phyloP scores from a whole-genome alignment of 73 alveolate species.

The Paramecium tetraurelia region DNA sequence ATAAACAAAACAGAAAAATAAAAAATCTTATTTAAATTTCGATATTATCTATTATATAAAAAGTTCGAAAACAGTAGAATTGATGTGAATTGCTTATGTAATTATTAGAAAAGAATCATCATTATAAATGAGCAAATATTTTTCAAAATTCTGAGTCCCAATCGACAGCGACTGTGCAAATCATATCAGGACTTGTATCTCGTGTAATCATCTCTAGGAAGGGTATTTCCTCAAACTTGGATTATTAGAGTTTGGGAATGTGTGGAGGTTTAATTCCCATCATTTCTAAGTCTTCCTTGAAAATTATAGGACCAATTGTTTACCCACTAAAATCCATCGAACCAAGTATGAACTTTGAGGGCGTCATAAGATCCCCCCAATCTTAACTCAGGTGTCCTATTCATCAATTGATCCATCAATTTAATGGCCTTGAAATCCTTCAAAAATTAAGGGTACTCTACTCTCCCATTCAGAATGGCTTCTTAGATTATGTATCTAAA shows the following conservation, averaged over 20 bases:
- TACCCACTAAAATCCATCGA: slow-evolving; percentile 58
- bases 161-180: background rate
- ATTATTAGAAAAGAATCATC: background rate
- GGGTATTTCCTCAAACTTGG: background rate
- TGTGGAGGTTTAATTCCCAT: slow-evolving; percentile 54
- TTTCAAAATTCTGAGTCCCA: slow-evolving; percentile 65
- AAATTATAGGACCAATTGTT: background rate
- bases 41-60: too few species aligned
- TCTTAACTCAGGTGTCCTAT: slow-evolving; percentile 51
- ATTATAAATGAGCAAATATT: background rate
- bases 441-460: slow-evolving; percentile 50
- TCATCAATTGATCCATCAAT: slow-evolving; percentile 54
- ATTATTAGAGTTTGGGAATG: slow-evolving; percentile 13
- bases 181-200: slow-evolving; percentile 48
- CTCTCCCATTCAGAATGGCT: slow-evolving; percentile 49
- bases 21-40: too few species aligned
- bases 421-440: slow-evolving; percentile 56
- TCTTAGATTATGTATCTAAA: slow-evolving; percentile 66
- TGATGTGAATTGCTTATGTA: background rate
- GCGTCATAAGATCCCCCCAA: slow-evolving; percentile 61
- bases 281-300: slow-evolving; percentile 30
- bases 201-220: slow-evolving; percentile 14
- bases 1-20: too few species aligned
- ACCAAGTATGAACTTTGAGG: slow-evolving; percentile 64
- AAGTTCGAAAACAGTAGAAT: too few species aligned